Base-by-base conservation (phyloP, 257 asterid species). In the Solanum neorickii region DNA sequence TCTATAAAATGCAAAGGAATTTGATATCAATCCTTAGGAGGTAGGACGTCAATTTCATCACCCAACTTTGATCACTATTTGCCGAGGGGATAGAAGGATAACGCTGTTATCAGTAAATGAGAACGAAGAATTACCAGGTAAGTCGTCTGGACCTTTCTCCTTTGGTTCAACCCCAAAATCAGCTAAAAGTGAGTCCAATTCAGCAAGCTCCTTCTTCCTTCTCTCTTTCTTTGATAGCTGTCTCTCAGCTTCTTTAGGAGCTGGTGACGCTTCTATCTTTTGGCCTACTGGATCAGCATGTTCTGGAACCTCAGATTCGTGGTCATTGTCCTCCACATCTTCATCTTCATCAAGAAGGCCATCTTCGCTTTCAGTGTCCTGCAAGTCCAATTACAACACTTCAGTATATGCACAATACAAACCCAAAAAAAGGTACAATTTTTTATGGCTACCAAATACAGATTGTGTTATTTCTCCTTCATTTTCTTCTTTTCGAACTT, bases 201-300 rank as follows among this genome's bases (percentile, higher is more conserved):
- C 99, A 31, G 96, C 99, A 83, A 97, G 96, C 93, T 97, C 99
- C 92, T 97, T 96, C 89, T 95, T 97, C 95, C 92, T 93, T 87
- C 93, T 89, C 92, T 96, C 98, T 92, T 97, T 96, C 96, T 97
- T 97, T 15, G 99, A 96, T 46, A 97, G 94, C 90, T 97, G 99
- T 89, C 95, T 92, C 86, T 95, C 99, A 46, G 98, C 35, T 89
- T 94, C 99, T 88, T 93, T 97, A 27, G 95, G 96, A 73, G 93
- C 95, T 86, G 83, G 73, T 37, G 74, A 56, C 74, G 88, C 70
- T 52, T 72, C 88, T 35, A 73, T 65, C 66, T 39, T 62, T 65
- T 73, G 56, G 84, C 21, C 37, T 23, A 89, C 87, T 88, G 86
- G 88, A 86, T 92, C 95, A 29, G 90, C 92, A 87, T 90, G 94